Evolutionary conservation across 2,329 filamentous ascomycete genomes (phyloP).

Genomic region (Paraconiothyrium sp.): DNA sequence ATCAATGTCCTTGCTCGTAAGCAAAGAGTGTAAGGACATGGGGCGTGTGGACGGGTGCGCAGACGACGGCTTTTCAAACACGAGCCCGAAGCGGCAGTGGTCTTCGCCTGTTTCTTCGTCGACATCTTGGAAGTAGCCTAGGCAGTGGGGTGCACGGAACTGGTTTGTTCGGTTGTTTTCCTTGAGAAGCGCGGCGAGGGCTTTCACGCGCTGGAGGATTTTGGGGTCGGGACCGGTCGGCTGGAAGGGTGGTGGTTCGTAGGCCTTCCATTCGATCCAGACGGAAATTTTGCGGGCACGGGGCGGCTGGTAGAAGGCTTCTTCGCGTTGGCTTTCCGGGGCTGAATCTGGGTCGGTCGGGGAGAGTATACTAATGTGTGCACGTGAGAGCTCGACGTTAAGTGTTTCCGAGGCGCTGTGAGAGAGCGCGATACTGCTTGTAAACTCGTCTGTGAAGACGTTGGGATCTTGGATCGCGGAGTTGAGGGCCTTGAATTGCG

Average conservation of each 20-base stretch:
- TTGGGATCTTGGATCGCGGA: slow-evolving; percentile 42
- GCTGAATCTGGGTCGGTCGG: slow-evolving; percentile 19
- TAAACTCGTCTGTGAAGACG: slow-evolving; percentile 39
- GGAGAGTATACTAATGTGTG: slow-evolving; percentile 30
- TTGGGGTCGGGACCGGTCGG: slow-evolving; percentile 35
- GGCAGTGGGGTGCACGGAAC: slow-evolving; percentile 47
- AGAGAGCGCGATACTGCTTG: slow-evolving; percentile 32
- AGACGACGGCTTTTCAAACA: slow-evolving; percentile 61
- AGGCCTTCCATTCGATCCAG: slow-evolving; percentile 52
- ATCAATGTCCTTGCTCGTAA: slow-evolving; percentile 39
- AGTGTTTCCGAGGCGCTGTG: slow-evolving; percentile 32
- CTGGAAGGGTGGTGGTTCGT: slow-evolving; percentile 34
- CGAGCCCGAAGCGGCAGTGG: slow-evolving; percentile 59
- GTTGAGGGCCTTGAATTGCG: slow-evolving; percentile 49
- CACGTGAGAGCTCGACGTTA: slow-evolving; percentile 30
- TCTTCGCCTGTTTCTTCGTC: slow-evolving; percentile 29
- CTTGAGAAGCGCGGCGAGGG: slow-evolving; percentile 45
- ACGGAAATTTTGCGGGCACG: slow-evolving; percentile 31
- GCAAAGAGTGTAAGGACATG: slow-evolving; percentile 59
- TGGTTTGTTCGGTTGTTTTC: slow-evolving; percentile 39
- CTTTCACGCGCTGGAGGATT: slow-evolving; percentile 42
- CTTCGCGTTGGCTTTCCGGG: slow-evolving; percentile 37
- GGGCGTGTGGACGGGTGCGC: slow-evolving; percentile 53
- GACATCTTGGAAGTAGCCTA: slow-evolving; percentile 48
- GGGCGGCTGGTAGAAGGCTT: slow-evolving; percentile 39